These are phyloP conservation scores for Pseudoneurospora amorphoporcata DNA, from an alignment of 495 filamentous ascomycete species.

Conservation along the genomic window DNA sequence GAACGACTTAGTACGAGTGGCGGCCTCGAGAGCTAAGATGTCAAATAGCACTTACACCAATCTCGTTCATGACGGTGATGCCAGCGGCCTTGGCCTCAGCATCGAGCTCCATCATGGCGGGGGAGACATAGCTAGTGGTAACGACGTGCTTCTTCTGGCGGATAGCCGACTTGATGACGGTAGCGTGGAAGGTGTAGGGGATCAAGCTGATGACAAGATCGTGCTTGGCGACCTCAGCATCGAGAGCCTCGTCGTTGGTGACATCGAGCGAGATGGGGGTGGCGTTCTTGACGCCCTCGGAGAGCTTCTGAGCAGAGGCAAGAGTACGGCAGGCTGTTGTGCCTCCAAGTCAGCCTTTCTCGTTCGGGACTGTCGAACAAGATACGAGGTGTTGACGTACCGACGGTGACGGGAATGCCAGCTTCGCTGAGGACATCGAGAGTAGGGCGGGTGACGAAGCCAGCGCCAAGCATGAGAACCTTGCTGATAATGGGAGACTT, in stretches of 20 bases:
- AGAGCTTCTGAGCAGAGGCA: slow-evolving; percentile 62
- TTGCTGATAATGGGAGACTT: slow-evolving; percentile 12
- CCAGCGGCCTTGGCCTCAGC: slow-evolving; percentile 76
- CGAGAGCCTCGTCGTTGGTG: slow-evolving; percentile 57
- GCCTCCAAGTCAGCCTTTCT: not conserved
- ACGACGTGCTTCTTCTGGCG: slow-evolving; percentile 90
- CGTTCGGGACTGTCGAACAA: not conserved
- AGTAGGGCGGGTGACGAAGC: slow-evolving; percentile 75
- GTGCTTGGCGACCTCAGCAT: slow-evolving; percentile 64
- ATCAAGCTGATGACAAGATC: slow-evolving; percentile 78
- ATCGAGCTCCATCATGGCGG: slow-evolving; percentile 86
- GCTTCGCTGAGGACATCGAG: slow-evolving; percentile 66
- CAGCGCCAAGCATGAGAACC: slow-evolving; percentile 66
- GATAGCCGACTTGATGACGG: slow-evolving; percentile 91
- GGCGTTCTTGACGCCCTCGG: slow-evolving; percentile 58
- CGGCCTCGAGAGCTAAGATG: slow-evolving; percentile 21
- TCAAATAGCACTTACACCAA: slow-evolving; percentile 48
- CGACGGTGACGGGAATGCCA: slow-evolving; percentile 72
- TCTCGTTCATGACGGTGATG: slow-evolving; percentile 98
- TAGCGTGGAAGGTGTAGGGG: slow-evolving; percentile 85
- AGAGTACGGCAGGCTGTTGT: slow-evolving; percentile 74
- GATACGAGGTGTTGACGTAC: slow-evolving; percentile 37
- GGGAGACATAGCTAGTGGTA: slow-evolving; percentile 89
- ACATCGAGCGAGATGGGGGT: slow-evolving; percentile 77
- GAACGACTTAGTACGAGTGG: not conserved